A percentile compares a stretch with the other conserved stretches of the same genome.
phyloP scores from a whole-genome alignment of 2,329 filamentous ascomycete species.

The Pseudogymnoascus sp. region DNA sequence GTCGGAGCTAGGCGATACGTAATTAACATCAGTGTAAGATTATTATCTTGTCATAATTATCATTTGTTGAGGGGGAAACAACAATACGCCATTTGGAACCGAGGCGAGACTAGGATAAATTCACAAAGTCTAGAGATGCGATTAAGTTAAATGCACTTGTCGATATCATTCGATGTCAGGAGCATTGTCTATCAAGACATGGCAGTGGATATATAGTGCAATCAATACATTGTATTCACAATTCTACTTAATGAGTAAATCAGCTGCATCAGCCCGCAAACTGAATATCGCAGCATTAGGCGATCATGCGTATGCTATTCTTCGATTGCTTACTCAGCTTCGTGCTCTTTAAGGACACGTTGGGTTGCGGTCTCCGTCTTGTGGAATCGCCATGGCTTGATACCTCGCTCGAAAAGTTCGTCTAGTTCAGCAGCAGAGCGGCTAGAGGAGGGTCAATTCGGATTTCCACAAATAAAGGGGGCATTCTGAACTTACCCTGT shows the following conservation, averaged over 20 bases:
- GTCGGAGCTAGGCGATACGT: too few relatives aligned
- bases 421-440: conserved; percentile 25
- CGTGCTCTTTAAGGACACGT: not conserved
- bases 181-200: not conserved
- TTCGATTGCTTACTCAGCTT: not conserved
- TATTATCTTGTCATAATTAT: too few relatives aligned
- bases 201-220: too few relatives aligned
- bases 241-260: not conserved
- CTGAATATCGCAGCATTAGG: not conserved
- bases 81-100: too few relatives aligned
- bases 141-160: too few relatives aligned
- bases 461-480: not conserved
- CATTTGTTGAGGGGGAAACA: too few relatives aligned
- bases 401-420: conserved; percentile 23
- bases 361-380: conserved; percentile 19
- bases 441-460: conserved; percentile 15
- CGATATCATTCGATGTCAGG: not conserved
- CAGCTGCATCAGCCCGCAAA: not conserved
- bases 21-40: too few relatives aligned
- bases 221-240: not conserved
- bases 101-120: too few relatives aligned
- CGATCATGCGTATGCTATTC: not conserved
- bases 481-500: not conserved
- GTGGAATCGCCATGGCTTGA: conserved; percentile 21
- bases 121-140: too few relatives aligned